Evolutionary conservation across 768 basidiomycete species (phyloP), one percentile per base, ranked within the genome.

Genomic region (Tephrocybe sp.): DNA sequence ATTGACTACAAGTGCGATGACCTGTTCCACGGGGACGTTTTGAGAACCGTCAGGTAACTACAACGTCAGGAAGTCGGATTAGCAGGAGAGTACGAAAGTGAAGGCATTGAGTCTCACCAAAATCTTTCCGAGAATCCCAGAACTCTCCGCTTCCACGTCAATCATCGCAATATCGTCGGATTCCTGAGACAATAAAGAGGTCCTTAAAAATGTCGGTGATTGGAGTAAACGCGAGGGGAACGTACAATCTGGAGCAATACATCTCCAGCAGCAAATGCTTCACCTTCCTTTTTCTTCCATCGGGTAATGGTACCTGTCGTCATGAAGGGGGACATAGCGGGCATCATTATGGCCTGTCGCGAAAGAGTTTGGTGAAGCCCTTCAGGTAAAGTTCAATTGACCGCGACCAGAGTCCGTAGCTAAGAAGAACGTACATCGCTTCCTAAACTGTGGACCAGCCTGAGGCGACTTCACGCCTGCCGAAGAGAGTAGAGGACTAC

Each of bases 291-390:
- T 69, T 84, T 83, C 68, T 84, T 89, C 89, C 91, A 93, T 4
- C 73, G 75, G 10, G 84, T 72, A 49, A 94, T 84, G 0, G 84
- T 88, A 23, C 90, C 91, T 63, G 88, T 84, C 1, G 86, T 90
- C 84, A 93, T 89, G 19, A 88, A 86, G n/a, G 88, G 89, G 7
- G 85, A 90, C 86, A 94, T 86, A 45, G 88, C 87, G 25, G 91
- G 91, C 88, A 93, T 92, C 56, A 71, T 59, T 25, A 74, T 76
- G 12, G 67, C 69, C 41, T 70, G 65, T 45, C 66, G 58, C 31
- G 56, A 54, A 47, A 62, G 45, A n/a, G 69, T 69, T 24, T 61
- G 59, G 54, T 71, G 69, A 45, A 71, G 51, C 60, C 64, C 71
- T 73, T 42, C 19, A 42, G 27, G 27, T 11, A 29, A 22, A 46